Base-by-base conservation (phyloP, 139 green algal species). In the Edaphochlamys debaryana region DNA sequence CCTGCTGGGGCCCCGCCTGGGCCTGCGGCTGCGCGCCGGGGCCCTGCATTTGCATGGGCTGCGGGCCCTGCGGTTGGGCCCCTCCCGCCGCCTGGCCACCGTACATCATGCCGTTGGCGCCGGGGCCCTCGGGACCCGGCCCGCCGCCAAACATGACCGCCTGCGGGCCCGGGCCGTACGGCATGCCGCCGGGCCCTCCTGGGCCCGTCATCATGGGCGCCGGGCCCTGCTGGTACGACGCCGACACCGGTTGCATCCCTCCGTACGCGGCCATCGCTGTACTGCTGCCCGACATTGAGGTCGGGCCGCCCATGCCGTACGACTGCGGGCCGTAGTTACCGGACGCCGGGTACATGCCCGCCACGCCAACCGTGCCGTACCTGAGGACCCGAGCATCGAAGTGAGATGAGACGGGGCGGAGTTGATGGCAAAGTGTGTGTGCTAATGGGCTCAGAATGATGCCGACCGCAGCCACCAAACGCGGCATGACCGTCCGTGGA, bases 301-400 rank as follows among this genome's bases (percentile, higher is more conserved):
- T 11, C 1, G 56, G 56, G 19, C 17, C 56, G 56, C 56, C 56
- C 50, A 79, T 50, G 71, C 72, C 72, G 72, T 79, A 79, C 34
- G 72, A 79, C 34, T 79, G 72, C 20, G 72, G 72, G 34, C 52
- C 54, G 52, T 58, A 36, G n/a, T 68, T 48, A 9, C 64, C 52
- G 19, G 58, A 58, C 1, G 73, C 32, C 6, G 73, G 73, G 40
- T 80, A 80, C 73, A 80, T 80, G 0, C 73, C 73, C 1, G 38
- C 73, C 13, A 80, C 58, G 0, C 73, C 73, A 5, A 80, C 73
- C 1, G 56, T 80, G 73, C 73, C 73, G 73, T 80, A 80, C 73
- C 72, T 68, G 34, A 48, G 27, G n/a, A 20, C n/a, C n/a, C 6
- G 42, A 11, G 17, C 69, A n/a, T 23, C 8, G 56, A 20, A 66